phyloP scores from a whole-genome alignment of 164 flowering plant genomes.

The Hamamelis virginiana region DNA sequence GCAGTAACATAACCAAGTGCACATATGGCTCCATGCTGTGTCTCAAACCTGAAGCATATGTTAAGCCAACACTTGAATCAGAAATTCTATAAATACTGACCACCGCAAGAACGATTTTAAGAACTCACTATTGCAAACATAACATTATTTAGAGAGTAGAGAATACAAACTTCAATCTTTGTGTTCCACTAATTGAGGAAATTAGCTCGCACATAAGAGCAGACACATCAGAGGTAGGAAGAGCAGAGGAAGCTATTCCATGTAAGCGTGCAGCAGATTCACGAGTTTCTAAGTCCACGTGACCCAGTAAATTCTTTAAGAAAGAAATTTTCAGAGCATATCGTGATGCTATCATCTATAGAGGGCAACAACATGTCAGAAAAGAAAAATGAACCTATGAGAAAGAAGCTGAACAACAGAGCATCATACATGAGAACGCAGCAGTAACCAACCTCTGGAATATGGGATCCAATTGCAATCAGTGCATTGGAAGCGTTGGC shows the following conservation, averaged over 20 bases:
- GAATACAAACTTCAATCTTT: slow-evolving; percentile 55
- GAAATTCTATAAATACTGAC: not conserved
- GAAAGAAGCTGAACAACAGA: slow-evolving; percentile 3
- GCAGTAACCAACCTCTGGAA: slow-evolving; percentile 61
- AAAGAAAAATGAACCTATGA: slow-evolving; percentile 18
- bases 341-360: slow-evolving; percentile 71
- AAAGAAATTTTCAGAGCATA: slow-evolving; percentile 63
- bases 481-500: slow-evolving; percentile 77
- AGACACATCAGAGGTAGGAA: slow-evolving; percentile 51
- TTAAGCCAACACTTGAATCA: slow-evolving; percentile 5
- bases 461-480: slow-evolving; percentile 57
- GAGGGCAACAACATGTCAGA: not conserved
- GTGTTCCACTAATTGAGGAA: slow-evolving; percentile 41
- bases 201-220: slow-evolving; percentile 59
- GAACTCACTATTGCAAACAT: not conserved
- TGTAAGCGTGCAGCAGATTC: slow-evolving; percentile 86
- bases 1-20: slow-evolving; percentile 86
- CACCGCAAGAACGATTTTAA: not conserved
- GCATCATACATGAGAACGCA: not conserved
- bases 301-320: slow-evolving; percentile 71
- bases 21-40: slow-evolving; percentile 76
- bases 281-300: slow-evolving; percentile 81
- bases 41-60: slow-evolving; percentile 65
- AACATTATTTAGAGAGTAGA: not conserved
- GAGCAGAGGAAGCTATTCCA: slow-evolving; percentile 81